Base-by-base conservation (phyloP, 768 basidiomycete species). In the Mycena pura region DNA sequence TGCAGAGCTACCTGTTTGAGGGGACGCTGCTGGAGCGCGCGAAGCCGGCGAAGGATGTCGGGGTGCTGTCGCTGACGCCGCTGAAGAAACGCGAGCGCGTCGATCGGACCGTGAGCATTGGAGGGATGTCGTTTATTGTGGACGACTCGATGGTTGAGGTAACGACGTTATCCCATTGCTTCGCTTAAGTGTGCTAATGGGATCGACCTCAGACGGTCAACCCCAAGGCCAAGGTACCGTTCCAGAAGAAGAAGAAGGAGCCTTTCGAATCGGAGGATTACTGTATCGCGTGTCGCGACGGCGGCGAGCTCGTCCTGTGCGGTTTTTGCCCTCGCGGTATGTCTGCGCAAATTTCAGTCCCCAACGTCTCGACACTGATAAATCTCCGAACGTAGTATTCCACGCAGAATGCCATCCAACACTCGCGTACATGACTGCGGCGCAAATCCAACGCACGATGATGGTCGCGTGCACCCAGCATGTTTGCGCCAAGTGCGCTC, bases 231-330 rank as follows among this genome's bases (percentile, higher is more conserved):
- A 34, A 48, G 15, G 21, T 51, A n/a, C 46, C 65, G 9, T 5
- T 61, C 44, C 38, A 39, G 63, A 80, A 81, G 63, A 68, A 69
- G n/a, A 66, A 68, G 36, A 74, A 57, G 69, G 61, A 51, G 22
- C 75, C 76, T 68, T 81, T 77, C 53, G 85, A 83, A 3, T 81
- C 75, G 27, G 84, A 88, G 68, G 86, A 88, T 60, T 86, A 77
- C 74, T 88, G 87, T 69, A 79, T 83, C 32, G 73, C 79, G 57
- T 88, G 87, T 69, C 76, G 82, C 29, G 87, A 88, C 49, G 87
- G 86, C 1, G 86, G 87, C 0, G 78, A 84, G 43, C 63, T 88
- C 8, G 70, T 81, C 38, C 51, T 80, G 14, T 88, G 87, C 66
- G 31, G 57, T 9, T 50, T 60, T 17, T 88, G 87, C 68, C 87